Evolutionary conservation across 78 protist species (phyloP).

Genomic region (Dictyostelium capitatum): DNA sequence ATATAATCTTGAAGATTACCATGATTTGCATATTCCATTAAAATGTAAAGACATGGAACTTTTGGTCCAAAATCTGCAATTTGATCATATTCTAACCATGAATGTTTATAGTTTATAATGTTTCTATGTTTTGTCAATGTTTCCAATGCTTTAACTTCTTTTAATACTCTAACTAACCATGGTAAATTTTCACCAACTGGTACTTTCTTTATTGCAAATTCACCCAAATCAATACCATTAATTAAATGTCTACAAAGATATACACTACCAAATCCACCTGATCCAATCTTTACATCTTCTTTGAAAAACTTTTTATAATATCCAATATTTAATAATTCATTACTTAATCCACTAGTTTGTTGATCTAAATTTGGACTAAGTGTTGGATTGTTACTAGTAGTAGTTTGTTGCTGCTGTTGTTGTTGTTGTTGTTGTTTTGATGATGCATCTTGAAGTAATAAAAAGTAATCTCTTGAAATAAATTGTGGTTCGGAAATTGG

Average conservation of each 20-base stretch:
- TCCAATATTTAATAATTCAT: constrained; percentile 73
- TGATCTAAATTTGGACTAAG: background rate
- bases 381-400: constrained; percentile 3
- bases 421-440: background rate
- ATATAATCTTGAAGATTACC: constrained; percentile 85
- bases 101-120: constrained; percentile 85
- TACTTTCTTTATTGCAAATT: constrained; percentile 87
- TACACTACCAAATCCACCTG: constrained; percentile 85
- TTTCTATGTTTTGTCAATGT: constrained; percentile 85
- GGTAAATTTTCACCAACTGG: constrained; percentile 87
- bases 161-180: constrained; percentile 78
- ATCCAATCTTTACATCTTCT: constrained; percentile 69
- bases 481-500: constrained; percentile 8
- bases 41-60: constrained; percentile 85
- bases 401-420: background rate
- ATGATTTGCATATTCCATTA: constrained; percentile 87
- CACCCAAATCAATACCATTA: constrained; percentile 81
- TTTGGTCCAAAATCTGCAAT: constrained; percentile 85
- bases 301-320: constrained; percentile 71
- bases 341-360: background rate
- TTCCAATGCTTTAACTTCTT: constrained; percentile 85
- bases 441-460: constrained; percentile 29
- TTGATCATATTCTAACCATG: constrained; percentile 86
- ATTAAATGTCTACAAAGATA: constrained; percentile 81
- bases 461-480: constrained; percentile 70